Percentiles rank a stretch among this genome's conserved stretches.
Conservation (phyloP, 352 stramenopile genomes). For the Phytopythium delawarense region DNA sequence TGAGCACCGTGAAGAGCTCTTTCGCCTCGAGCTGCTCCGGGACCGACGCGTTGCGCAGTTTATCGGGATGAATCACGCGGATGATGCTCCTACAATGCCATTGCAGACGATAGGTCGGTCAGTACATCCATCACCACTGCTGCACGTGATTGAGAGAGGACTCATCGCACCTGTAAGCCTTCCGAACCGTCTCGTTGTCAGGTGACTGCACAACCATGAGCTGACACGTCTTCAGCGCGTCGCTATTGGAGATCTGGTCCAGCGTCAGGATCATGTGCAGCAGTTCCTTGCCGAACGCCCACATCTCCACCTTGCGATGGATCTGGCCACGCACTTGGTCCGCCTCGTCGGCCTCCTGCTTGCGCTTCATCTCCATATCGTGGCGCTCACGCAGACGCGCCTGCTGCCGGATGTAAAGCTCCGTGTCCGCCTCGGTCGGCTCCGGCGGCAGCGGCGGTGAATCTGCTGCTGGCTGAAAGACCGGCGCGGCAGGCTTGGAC, state of each 20-base stretch:
- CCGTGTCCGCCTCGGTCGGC: conserved; percentile 59
- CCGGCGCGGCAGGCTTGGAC: conserved; percentile 12
- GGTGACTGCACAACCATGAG: conserved; percentile 76
- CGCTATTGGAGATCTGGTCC: conserved; percentile 72
- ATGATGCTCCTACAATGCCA: conserved; percentile 67
- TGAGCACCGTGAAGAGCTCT: conserved; percentile 85
- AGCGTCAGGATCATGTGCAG: conserved; percentile 83
- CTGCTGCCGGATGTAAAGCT: conserved; percentile 82
- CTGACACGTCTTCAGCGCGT: conserved; percentile 71
- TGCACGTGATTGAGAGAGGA: background rate
- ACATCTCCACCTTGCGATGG: conserved; percentile 73
- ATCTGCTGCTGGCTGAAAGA: conserved; percentile 14
- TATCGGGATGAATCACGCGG: conserved; percentile 83
- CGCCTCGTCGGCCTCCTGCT: conserved; percentile 72
- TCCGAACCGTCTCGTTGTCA: conserved; percentile 76
- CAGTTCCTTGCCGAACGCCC: conserved; percentile 80
- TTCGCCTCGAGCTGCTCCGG: conserved; percentile 82
- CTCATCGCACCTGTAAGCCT: conserved; percentile 61
- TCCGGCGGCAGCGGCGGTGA: conserved; percentile 65
- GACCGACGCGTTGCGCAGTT: conserved; percentile 71
- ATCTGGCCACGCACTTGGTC: conserved; percentile 75
- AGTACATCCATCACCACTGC: background rate
- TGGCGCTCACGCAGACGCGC: conserved; percentile 76
- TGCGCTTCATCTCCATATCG: conserved; percentile 79
- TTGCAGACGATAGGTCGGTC: background rate